Base-by-base conservation (phyloP, 495 filamentous ascomycete species). In the Penicillium bialowiezense region DNA sequence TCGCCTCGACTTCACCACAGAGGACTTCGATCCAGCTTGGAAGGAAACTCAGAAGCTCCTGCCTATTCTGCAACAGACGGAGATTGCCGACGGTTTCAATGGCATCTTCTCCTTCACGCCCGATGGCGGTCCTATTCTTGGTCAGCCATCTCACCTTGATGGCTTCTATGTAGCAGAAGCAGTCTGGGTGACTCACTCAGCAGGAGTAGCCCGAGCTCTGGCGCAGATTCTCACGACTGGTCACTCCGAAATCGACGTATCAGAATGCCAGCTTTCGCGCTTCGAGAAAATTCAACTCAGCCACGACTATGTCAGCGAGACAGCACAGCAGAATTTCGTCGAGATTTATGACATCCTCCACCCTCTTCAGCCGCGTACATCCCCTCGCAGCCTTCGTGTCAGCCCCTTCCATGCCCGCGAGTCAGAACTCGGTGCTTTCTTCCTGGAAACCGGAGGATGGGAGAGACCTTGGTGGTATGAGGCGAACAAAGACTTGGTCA, bases 121-220 rank as follows among this genome's bases (percentile, higher is more conserved):
- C 0, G 76, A 80, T 51, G 74, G 74, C 6, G 75, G 74, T 0
- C 72, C 76, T 1, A 52, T 80, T 31, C 47, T 79, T 24, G 76
- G 76, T 23, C 65, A 73, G 55, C 63, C 70, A 10, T 72, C 76
- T 9, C 64, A 67, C 18, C 47, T 80, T 3, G 71, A 77, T 26
- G 72, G 72, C 8, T 78, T 79, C 65, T 79, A 69, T 29, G 75
- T 79, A 7, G 76, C 76, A 7, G 75, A 78, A 44, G 76, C 76
- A 7, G 75, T 80, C 1, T 80, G 76, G 76, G 75, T 80, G 5
- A 80, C 76, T 8, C 76, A 80, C 35, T 74, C 73, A 0, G 76
- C 75, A n/a, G 76, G 76, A 14, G 71, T 78, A 9, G 76, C 76
- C 6, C 67, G 73, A 26, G 72, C 75, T 13, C 31, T 80, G 3